Conservation (phyloP, 106 monocot genomes). For the Narthecium ossifragum region DNA sequence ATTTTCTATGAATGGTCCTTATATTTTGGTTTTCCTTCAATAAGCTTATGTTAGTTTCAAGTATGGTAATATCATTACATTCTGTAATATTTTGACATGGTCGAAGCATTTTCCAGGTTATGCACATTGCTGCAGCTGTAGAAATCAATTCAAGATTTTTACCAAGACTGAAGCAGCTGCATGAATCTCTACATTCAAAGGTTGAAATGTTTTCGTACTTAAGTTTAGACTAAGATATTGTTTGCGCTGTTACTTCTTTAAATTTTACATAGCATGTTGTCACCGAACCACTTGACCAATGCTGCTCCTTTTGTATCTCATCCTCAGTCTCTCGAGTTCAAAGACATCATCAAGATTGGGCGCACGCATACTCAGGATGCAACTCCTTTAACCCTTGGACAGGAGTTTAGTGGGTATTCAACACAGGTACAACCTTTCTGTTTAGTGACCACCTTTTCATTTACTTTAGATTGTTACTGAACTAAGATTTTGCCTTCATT, state of each 20-base stretch:
- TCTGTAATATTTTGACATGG: too few species aligned
- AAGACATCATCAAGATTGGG: slow-evolving; percentile 96
- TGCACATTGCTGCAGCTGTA: slow-evolving; percentile 94
- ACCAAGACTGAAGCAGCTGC: slow-evolving; percentile 67
- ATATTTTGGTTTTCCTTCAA: too few species aligned
- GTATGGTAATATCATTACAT: not conserved
- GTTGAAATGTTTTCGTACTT: too few species aligned
- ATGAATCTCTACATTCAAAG: slow-evolving; percentile 70
- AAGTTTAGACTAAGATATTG: too few species aligned
- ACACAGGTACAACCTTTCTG: slow-evolving; percentile 89
- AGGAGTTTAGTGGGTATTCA: slow-evolving; percentile 95
- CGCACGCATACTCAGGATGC: slow-evolving; percentile 98
- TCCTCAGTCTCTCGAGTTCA: slow-evolving; percentile 80
- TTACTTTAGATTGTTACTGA: not conserved
- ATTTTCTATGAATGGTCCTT: too few species aligned
- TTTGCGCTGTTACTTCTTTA: too few species aligned
- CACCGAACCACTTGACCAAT: too few species aligned
- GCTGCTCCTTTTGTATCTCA: too few species aligned
- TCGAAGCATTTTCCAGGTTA: slow-evolving; percentile 82
- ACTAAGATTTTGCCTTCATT: not conserved
- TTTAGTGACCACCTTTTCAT: slow-evolving; percentile 2
- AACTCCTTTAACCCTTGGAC: slow-evolving; percentile 94
- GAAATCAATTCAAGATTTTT: slow-evolving; percentile 82
- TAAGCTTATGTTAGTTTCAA: too few species aligned
- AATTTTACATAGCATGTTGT: too few species aligned